Evolutionary conservation across 495 filamentous ascomycete species (phyloP).

Genomic region (Talaromyces thailandensis): DNA sequence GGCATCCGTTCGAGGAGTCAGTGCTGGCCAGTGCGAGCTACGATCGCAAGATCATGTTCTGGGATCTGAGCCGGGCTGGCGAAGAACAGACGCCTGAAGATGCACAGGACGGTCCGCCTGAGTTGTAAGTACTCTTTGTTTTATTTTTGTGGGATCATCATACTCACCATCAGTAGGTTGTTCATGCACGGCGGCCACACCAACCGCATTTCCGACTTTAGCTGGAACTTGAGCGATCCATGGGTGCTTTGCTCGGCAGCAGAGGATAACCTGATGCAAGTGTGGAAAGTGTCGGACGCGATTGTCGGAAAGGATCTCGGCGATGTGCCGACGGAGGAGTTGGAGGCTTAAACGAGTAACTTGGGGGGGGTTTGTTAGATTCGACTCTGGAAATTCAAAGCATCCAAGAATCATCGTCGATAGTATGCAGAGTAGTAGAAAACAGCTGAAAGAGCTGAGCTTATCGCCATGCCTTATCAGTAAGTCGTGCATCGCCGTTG

Average conservation of each 20-base stretch:
- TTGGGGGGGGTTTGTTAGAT: neutral
- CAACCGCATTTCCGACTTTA: conserved; percentile 90
- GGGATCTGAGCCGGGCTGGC: conserved; percentile 84
- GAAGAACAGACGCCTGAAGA: conserved; percentile 94
- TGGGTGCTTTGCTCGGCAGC: conserved; percentile 93
- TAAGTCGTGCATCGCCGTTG: neutral
- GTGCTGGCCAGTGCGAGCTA: conserved; percentile 87
- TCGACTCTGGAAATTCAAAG: neutral
- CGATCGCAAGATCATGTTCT: conserved; percentile 90
- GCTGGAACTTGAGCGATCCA: conserved; percentile 92
- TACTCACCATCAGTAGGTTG: conserved; percentile 37
- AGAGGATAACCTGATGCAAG: conserved; percentile 93
- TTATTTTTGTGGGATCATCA: neutral
- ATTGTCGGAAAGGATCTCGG: conserved; percentile 77
- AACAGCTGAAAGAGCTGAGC: neutral
- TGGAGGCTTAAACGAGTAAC: conserved; percentile 44
- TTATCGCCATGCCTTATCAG: neutral
- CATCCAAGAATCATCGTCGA: neutral
- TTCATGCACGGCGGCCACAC: conserved; percentile 99
- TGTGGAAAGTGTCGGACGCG: conserved; percentile 89
- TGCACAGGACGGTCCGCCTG: conserved; percentile 91
- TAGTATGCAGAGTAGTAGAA: neutral
- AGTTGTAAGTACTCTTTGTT: conserved; percentile 56
- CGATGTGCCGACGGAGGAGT: conserved; percentile 68
- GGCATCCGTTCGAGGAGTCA: conserved; percentile 83